phyloP scores from a whole-genome alignment of 352 stramenopile species.

The Lagenidium giganteum region DNA sequence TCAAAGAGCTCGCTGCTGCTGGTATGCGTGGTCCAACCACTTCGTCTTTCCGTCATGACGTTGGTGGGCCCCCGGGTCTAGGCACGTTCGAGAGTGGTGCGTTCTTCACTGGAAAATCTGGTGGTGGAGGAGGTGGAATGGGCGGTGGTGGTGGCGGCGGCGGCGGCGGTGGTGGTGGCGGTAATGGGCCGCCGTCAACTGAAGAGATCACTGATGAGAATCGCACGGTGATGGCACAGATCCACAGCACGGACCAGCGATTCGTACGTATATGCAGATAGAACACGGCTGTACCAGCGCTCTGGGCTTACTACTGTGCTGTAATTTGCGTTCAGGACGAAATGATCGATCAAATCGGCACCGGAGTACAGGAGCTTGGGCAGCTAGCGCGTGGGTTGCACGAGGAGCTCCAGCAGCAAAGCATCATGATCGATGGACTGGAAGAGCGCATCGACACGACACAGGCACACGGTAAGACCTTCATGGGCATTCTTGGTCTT shows the following conservation, averaged over 20 bases:
- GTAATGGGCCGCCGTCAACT: constrained; percentile 21
- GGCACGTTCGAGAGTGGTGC: constrained; percentile 61
- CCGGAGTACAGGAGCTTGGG: constrained; percentile 70
- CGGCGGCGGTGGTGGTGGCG: constrained; percentile 19
- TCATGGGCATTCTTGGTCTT: background rate
- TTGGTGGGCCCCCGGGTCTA: constrained; percentile 30
- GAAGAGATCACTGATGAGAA: constrained; percentile 71
- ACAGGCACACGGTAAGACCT: constrained; percentile 50
- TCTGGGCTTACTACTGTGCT: background rate
- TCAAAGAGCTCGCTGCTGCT: constrained; percentile 68
- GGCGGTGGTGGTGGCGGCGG: constrained; percentile 22
- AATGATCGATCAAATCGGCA: constrained; percentile 84
- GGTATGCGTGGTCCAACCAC: constrained; percentile 48
- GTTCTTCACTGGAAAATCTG: constrained; percentile 35
- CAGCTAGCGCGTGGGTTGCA: constrained; percentile 73
- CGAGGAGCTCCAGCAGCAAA: constrained; percentile 81
- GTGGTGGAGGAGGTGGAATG: constrained; percentile 14
- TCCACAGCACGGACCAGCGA: constrained; percentile 78
- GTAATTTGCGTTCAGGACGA: constrained; percentile 39
- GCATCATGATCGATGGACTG: constrained; percentile 84
- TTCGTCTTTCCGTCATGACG: constrained; percentile 38
- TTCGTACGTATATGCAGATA: constrained; percentile 58
- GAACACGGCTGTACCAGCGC: no score
- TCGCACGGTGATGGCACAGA: constrained; percentile 58
- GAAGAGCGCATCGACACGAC: constrained; percentile 79